Base-by-base conservation (phyloP, 768 basidiomycete genomes). In the Trametes cinnabarina region DNA sequence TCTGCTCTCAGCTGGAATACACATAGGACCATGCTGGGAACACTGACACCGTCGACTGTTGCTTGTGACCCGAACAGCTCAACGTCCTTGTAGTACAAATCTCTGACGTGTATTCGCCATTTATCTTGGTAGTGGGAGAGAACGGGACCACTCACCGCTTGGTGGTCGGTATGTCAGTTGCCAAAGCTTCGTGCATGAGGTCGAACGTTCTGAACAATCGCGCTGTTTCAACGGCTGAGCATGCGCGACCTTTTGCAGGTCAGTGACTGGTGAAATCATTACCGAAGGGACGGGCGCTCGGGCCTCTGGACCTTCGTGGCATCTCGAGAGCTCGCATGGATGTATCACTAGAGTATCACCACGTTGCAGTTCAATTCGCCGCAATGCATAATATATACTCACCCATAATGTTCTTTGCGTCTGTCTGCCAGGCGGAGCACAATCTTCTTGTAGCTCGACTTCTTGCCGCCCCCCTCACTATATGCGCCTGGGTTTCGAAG, bases 51-150 rank as follows among this genome's bases (percentile, higher is more conserved):
- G 71, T 98, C 91, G 1, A 96, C 93, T 0, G 80, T 79, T n/a
- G 74, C 72, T 69, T 98, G 95, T 7, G 76, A 82, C 59, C 78
- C 84, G 73, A 96, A 98, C 5, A 97, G 73, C 0, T 70, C 62
- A 1, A 93, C 88, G 57, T 96, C 92, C 62, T 84, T 85, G 73
- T 98, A 98, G 72, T 82, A 98, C 15, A 96, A 80, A 70, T 96
- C 94, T 14, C 94, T 94, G 50, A 94, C 80, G 69, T 95, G 92
- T 6, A 32, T 15, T 93, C 92, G 39, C 12, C 2, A 42, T 17
- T 11, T 10, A 43, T 12, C 28, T 26, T 12, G 10, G 19, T 11
- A 11, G 8, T 32, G 25, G 8, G 23, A 28, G 26, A 32, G 34
- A 12, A 23, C 19, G 26, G n/a, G 39, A 34, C 17, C 8, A n/a